A percentile compares a stretch with the other conserved stretches of the same genome.
Conservation (phyloP, 371 early-diverging fungal species). For the Mucor saturninus region DNA sequence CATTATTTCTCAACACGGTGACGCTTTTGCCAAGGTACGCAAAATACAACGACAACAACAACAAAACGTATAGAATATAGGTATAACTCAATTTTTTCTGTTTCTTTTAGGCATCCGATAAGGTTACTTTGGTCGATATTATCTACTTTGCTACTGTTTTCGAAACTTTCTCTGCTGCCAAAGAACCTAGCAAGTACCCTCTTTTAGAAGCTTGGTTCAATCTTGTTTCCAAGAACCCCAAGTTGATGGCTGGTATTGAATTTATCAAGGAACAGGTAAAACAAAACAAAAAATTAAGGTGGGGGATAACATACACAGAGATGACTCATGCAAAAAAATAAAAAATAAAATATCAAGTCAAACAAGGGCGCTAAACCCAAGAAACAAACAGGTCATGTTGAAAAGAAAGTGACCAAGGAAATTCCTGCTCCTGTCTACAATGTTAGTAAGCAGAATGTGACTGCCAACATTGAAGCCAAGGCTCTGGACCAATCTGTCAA, state of each 20-base stretch:
- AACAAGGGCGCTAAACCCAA: conserved; percentile 41
- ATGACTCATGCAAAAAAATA: background rate
- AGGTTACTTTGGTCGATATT: conserved; percentile 37
- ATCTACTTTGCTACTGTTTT: conserved; percentile 44
- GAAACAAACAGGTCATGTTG: conserved; percentile 34
- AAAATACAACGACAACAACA: no score
- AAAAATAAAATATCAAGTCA: conserved; percentile 4
- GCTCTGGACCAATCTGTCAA: conserved; percentile 24
- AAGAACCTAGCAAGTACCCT: conserved; percentile 40
- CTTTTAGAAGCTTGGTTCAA: conserved; percentile 39
- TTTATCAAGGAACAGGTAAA: conserved; percentile 34
- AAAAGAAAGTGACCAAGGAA: conserved; percentile 32
- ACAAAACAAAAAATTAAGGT: no score
- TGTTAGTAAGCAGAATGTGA: conserved; percentile 45
- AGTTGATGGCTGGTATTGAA: conserved; percentile 34
- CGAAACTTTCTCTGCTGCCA: conserved; percentile 34
- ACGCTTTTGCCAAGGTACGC: conserved; percentile 41
- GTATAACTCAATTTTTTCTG: background rate
- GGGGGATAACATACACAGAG: no score
- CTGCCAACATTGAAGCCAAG: conserved; percentile 19
- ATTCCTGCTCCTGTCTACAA: conserved; percentile 34
- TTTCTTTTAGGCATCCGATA: conserved; percentile 30
- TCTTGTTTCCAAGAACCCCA: conserved; percentile 32
- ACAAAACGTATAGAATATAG: background rate
- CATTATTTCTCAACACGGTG: conserved; percentile 20